These are phyloP conservation scores for Pilatotrama ljubarskyi DNA, from an alignment of 768 basidiomycete genomes.

Conservation along the genomic window DNA sequence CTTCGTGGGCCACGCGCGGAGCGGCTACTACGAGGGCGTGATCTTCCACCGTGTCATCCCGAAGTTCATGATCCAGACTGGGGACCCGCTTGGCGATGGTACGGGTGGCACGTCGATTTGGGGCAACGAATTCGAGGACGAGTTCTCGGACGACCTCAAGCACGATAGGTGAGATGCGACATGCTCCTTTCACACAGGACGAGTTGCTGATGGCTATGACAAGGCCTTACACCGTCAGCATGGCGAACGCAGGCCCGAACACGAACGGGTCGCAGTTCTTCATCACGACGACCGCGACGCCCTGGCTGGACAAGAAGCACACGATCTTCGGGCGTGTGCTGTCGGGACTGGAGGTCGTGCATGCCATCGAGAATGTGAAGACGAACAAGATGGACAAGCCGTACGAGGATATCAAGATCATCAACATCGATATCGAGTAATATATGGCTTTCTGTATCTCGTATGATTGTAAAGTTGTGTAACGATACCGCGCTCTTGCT, in stretches of 20 bases:
- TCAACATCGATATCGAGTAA: slow-evolving; percentile 74
- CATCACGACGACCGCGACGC: slow-evolving; percentile 92
- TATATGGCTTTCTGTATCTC: background rate
- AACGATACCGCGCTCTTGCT: too few species aligned
- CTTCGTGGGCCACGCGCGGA: slow-evolving; percentile 89
- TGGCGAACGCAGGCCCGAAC: slow-evolving; percentile 88
- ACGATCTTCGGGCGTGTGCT: slow-evolving; percentile 92
- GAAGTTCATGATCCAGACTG: slow-evolving; percentile 99
- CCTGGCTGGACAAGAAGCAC: slow-evolving; percentile 90
- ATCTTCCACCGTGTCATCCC: slow-evolving; percentile 98
- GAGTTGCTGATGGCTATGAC: background rate
- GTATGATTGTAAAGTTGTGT: too few species aligned
- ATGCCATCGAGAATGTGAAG: slow-evolving; percentile 89
- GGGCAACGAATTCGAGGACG: slow-evolving; percentile 90
- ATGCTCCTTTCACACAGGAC: background rate
- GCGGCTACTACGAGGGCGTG: slow-evolving; percentile 88
- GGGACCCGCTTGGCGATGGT: slow-evolving; percentile 92
- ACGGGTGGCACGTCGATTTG: slow-evolving; percentile 91
- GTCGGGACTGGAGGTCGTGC: slow-evolving; percentile 86
- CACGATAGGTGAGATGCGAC: slow-evolving; percentile 87
- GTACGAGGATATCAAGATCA: slow-evolving; percentile 90
- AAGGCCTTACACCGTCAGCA: slow-evolving; percentile 93
- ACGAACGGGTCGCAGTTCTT: slow-evolving; percentile 99
- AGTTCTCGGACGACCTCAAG: slow-evolving; percentile 84
- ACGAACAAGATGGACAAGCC: slow-evolving; percentile 85